Conservation (phyloP, 306 rosid species). For the Pterocarpus macrocarpus region DNA sequence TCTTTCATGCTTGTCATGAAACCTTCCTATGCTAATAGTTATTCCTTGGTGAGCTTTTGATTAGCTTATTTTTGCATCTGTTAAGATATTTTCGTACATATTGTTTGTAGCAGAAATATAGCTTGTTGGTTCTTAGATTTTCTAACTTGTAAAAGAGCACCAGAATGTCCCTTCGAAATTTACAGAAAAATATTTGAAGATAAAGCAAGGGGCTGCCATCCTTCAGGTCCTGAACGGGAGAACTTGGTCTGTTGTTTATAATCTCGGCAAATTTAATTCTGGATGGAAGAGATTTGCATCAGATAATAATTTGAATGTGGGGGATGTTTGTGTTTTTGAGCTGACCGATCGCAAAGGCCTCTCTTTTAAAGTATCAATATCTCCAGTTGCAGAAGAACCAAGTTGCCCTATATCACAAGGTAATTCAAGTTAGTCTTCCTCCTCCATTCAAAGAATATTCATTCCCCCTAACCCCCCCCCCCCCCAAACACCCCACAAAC, state of each 20-base stretch:
- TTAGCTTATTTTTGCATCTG: not conserved
- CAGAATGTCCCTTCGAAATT: slow-evolving; percentile 22
- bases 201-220: not conserved
- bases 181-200: slow-evolving; percentile 17
- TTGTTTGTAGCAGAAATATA: not conserved
- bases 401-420: slow-evolving; percentile 9
- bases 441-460: not conserved
- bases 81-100: not conserved
- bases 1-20: slow-evolving; percentile 17
- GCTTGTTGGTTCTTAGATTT: not conserved
- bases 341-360: not conserved
- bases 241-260: slow-evolving; percentile 1
- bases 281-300: slow-evolving; percentile 57
- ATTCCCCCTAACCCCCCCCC: too few relatives aligned
- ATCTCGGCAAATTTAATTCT: not conserved
- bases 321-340: slow-evolving; percentile 41
- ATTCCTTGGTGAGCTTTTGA: slow-evolving; percentile 14
- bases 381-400: not conserved
- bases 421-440: not conserved
- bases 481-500: too few relatives aligned
- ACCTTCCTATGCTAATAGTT: not conserved
- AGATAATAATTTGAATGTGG: slow-evolving; percentile 40
- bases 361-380: slow-evolving; percentile 11
- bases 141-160: slow-evolving; percentile 16
- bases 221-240: slow-evolving; percentile 9